phyloP scores from a whole-genome alignment of 2,329 filamentous ascomycete species.

The Fusarium torreyae region DNA sequence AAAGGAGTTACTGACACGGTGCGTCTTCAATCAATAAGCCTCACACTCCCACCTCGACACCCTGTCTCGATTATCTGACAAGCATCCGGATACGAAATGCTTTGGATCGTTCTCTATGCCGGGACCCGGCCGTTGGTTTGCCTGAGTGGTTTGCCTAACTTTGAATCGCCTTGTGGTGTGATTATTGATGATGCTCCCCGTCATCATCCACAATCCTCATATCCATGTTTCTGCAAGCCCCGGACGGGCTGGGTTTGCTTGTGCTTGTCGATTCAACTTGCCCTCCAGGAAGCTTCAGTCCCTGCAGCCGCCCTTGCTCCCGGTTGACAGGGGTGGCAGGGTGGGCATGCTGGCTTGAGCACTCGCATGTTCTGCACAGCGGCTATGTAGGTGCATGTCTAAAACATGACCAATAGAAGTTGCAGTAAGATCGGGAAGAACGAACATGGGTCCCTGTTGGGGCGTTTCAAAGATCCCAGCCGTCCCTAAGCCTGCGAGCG shows the following conservation, averaged over 20 bases:
- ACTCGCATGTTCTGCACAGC: constrained; percentile 61
- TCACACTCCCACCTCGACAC: constrained; percentile 11
- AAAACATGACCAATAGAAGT: constrained; percentile 54
- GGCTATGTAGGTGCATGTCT: constrained; percentile 58
- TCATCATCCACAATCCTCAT: constrained; percentile 45
- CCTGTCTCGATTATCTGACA: constrained; percentile 26
- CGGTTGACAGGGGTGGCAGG: constrained; percentile 46
- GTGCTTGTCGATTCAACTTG: constrained; percentile 35
- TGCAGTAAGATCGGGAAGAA: constrained; percentile 46
- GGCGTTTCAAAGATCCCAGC: constrained; percentile 52
- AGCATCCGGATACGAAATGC: constrained; percentile 33
- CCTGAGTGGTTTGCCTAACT: background rate
- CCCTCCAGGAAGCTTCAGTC: constrained; percentile 48
- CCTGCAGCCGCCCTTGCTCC: constrained; percentile 51
- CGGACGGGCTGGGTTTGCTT: constrained; percentile 46
- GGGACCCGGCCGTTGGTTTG: constrained; percentile 20
- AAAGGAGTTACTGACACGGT: constrained; percentile 4
- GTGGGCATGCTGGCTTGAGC: constrained; percentile 54
- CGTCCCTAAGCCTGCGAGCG: constrained; percentile 34
- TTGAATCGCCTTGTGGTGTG: constrained; percentile 37
- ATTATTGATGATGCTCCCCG: constrained; percentile 41
- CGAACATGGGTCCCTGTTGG: constrained; percentile 49
- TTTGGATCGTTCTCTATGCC: constrained; percentile 19
- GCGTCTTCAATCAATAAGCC: constrained; percentile 12
- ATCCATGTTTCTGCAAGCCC: constrained; percentile 44